Percentiles rank a stretch among this genome's conserved stretches.
Conservation (phyloP, 139 green algal species). For the Tetradesmus obliquus region DNA sequence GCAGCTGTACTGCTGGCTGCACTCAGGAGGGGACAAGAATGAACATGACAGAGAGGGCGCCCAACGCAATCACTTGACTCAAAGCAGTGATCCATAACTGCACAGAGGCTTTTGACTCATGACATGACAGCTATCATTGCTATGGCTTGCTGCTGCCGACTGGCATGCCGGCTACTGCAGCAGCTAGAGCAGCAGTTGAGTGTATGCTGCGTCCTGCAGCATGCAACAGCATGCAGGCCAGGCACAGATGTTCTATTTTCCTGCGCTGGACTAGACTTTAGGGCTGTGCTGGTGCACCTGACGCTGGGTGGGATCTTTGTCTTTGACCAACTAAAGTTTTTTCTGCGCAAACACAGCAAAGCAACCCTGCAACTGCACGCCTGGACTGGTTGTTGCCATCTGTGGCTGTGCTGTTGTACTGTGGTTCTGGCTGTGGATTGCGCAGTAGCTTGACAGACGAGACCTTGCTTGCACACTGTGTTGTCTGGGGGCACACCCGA, state of each 20-base stretch:
- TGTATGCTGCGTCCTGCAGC: not conserved
- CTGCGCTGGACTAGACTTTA: not conserved
- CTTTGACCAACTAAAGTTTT: not conserved
- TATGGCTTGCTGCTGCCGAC: not conserved
- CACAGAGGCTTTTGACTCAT: not conserved
- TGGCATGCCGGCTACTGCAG: not conserved
- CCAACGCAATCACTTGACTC: not conserved
- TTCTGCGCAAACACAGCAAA: not conserved
- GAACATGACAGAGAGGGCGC: not conserved
- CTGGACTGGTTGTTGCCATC: not conserved
- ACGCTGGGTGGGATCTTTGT: not conserved
- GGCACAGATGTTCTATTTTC: not conserved
- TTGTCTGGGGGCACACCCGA: not conserved
- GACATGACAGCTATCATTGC: not conserved
- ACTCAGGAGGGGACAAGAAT: not conserved
- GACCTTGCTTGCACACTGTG: not conserved
- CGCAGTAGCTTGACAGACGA: not conserved
- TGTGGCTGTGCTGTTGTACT: not conserved
- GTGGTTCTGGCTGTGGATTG: not conserved
- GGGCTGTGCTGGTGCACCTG: not conserved
- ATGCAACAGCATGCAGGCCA: not conserved
- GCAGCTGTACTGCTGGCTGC: not conserved
- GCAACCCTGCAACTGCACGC: not conserved
- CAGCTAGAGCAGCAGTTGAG: not conserved
- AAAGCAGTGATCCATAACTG: not conserved